Evolutionary conservation across 2,329 filamentous ascomycete genomes (phyloP), one percentile per base, ranked within the genome.

Genomic region (Fusarium sp.): DNA sequence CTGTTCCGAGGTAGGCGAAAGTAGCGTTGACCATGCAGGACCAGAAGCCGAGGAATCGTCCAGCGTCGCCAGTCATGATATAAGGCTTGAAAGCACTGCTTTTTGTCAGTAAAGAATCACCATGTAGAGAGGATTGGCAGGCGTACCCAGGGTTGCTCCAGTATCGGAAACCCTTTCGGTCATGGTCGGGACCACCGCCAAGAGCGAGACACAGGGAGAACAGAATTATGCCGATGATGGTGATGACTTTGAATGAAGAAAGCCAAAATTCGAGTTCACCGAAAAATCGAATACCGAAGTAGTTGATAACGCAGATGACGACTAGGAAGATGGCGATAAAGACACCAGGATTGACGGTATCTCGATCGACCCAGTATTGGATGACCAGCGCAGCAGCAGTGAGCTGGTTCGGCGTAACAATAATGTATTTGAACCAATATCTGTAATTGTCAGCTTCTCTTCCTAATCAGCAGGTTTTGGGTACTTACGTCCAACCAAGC

Each of bases 371-470:
- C 93, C 94, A 97, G 75, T 90, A 94, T 72, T 91, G 89, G 62
- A 97, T 91, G 61, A 95, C 91, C 40, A 97, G 81, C 8, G 92
- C 88, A n/a, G 87, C 89, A 29, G 93, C 93, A 1, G 93, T 96
- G 42, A 97, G 83, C 78, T 97, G 93, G 76, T 96, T 96, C 2
- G 94, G 93, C 2, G 92, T 94, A 52, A 92, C 87, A 75, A 97
- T 95, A 78, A 96, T 92, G 79, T 96, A 96, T 88, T 95, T 87
- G 81, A 90, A 87, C 87, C 89, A 92, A 72, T 86, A 86, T 44
- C 84, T 85, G 8, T 30, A 18, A 24, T 9, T 10, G 51, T 77
- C 46, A 77, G 71, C 14, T 25, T 29, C 11, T 25, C 22, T 29
- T 25, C 49, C 25, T 24, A 18, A 29, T 46, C 32, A 38, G 24